Evolutionary conservation across 169 alveolate species (phyloP).

Genomic region (Theileria parva): DNA sequence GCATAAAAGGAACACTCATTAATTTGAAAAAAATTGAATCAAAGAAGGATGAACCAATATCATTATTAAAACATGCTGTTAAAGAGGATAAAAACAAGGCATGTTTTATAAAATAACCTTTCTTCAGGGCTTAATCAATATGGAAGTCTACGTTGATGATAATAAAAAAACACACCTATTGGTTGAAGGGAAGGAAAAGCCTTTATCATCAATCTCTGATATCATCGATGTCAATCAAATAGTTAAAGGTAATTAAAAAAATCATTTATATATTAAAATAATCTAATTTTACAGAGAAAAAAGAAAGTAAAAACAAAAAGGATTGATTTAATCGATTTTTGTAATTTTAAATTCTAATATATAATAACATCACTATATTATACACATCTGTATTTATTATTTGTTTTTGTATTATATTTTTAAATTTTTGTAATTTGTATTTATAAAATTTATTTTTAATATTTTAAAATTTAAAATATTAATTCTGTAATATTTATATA

Average conservation of each 20-base stretch:
- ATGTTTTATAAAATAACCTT: not conserved
- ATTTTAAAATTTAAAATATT: conserved; percentile 4
- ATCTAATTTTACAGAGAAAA: not conserved
- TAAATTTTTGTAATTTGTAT: conserved; percentile 1
- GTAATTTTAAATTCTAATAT: not conserved
- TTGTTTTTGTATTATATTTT: conserved; percentile 3
- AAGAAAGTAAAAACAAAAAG: not conserved
- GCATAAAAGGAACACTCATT: conserved; percentile 45
- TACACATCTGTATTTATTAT: not conserved
- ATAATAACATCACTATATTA: not conserved
- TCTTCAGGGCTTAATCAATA: conserved; percentile 51
- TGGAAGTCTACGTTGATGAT: conserved; percentile 60
- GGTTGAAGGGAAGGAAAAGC: conserved; percentile 62
- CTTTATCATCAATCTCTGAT: conserved; percentile 31
- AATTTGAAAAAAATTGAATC: conserved; percentile 21
- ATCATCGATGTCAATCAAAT: conserved; percentile 28
- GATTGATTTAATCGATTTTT: not conserved
- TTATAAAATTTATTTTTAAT: not conserved
- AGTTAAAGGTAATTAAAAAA: conserved; percentile 12
- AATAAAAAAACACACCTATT: conserved; percentile 52
- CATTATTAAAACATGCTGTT: conserved; percentile 48
- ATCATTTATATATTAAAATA: not conserved
- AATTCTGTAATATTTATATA: not conserved
- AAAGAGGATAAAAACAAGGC: conserved; percentile 32
- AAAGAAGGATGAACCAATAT: not conserved